Evolutionary conservation across 148 eudicot genomes (phyloP).

Genomic region (Heliosperma pusillum): DNA sequence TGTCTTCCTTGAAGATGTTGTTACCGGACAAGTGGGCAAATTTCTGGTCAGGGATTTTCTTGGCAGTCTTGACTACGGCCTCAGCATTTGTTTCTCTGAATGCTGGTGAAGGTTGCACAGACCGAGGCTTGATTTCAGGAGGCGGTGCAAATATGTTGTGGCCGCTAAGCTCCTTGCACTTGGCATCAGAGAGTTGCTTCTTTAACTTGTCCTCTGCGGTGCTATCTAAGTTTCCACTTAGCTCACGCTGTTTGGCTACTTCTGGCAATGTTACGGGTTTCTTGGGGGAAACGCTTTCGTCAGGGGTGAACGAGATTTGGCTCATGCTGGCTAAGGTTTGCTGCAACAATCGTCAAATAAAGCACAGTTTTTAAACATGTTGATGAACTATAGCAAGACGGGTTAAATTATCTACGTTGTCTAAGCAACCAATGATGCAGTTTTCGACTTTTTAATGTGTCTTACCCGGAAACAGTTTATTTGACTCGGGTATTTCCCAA

Average conservation of each 20-base stretch:
- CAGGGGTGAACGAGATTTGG: constrained; percentile 76
- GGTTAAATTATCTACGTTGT: no score
- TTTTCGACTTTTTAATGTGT: no score
- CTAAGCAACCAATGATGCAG: no score
- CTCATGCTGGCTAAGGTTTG: constrained; percentile 81
- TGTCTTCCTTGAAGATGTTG: constrained; percentile 74
- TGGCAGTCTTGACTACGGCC: constrained; percentile 67
- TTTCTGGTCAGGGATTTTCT: constrained; percentile 81
- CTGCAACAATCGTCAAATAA: constrained; percentile 34
- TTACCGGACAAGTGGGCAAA: constrained; percentile 80
- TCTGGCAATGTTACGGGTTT: constrained; percentile 68
- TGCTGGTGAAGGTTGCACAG: constrained; percentile 56
- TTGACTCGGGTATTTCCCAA: no score
- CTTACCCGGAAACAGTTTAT: background rate
- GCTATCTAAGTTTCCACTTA: constrained; percentile 67
- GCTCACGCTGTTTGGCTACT: constrained; percentile 88
- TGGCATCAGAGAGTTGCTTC: constrained; percentile 77
- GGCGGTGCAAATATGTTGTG: constrained; percentile 83
- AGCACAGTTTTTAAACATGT: background rate
- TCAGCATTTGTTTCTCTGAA: constrained; percentile 58
- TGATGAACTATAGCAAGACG: background rate
- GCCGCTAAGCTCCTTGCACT: constrained; percentile 86
- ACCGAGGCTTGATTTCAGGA: constrained; percentile 66
- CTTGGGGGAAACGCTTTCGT: constrained; percentile 66
- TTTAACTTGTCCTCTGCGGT: constrained; percentile 53